Evolutionary conservation across 441 rosid species (phyloP).

Genomic region (Croton laevigatus): DNA sequence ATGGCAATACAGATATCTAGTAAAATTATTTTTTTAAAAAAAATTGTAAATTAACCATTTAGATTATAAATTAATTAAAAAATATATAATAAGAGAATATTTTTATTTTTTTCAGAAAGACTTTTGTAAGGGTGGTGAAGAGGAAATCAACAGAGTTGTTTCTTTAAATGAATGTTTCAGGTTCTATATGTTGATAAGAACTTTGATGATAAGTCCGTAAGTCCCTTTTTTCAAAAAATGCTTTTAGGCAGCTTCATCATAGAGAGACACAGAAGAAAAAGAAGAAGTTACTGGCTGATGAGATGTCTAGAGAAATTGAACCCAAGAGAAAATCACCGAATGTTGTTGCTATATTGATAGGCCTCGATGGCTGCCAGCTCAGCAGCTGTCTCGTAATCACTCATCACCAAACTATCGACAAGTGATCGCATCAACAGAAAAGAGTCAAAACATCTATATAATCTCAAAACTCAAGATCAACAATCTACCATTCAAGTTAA

Average conservation of each 20-base stretch:
- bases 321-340: slow-evolving; percentile 69
- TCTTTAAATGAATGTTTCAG: background rate
- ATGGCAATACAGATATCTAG: no score
- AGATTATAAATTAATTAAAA: no score
- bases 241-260: background rate
- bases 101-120: no score
- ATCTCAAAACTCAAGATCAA: no score
- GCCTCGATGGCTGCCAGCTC: slow-evolving; percentile 83
- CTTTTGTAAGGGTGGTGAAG: no score
- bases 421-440: slow-evolving; percentile 29
- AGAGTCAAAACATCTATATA: no score
- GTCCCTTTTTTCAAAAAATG: background rate
- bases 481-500: no score
- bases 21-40: no score
- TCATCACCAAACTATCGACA: slow-evolving; percentile 34
- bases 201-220: background rate
- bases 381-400: slow-evolving; percentile 39
- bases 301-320: slow-evolving; percentile 75
- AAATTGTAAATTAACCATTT: no score
- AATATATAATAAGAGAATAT: no score
- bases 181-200: background rate
- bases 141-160: no score
- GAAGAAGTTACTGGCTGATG: slow-evolving; percentile 71
- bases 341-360: slow-evolving; percentile 91
- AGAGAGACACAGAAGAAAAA: background rate